Base-by-base conservation (phyloP, 495 filamentous ascomycete genomes). In the Cudoniella acicularis region DNA sequence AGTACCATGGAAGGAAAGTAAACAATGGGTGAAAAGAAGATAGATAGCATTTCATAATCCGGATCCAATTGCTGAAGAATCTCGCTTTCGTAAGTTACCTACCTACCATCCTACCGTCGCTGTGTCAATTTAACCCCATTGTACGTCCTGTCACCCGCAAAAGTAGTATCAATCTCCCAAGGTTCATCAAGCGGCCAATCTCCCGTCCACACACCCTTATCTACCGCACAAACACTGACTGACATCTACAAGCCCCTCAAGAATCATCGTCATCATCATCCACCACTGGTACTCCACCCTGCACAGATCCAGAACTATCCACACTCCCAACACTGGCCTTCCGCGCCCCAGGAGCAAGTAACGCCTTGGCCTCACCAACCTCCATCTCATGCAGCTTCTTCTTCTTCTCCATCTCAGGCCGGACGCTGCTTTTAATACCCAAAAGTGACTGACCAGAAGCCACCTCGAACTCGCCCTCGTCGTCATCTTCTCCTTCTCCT, bases 371-470 rank as follows among this genome's bases (percentile, higher is more conserved):
- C 55, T 83, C 80, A 41, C 74, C 76, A 16, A 74, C 67, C 61
- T 83, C 80, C 79, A 83, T 83, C 54, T 70, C 75, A 56, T 81
- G 79, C 20, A 83, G 72, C 41, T 73, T 75, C 56, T 78, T 64
- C 73, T 80, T 80, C 64, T 73, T 72, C 56, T 74, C 68, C 30
- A 63, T 60, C 36, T 74, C 67, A 16, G 69, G 60, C 13, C 52
- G 60, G 9, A 52, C 64, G 22, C 49, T 46, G 6, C 62, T 69
- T 36, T 36, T 36, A 13, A 6, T 4, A 9, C 23, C 49, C 17
- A 75, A 64, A 11, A 75, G 57, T 56, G 75, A 62, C 25, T 70
- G 56, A 18, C 70, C 76, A 1, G 77, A 59, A 9, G 72, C 66
- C 4, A 67, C 71, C 48, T 82, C 79, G 21, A 81, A 78, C 57